Conservation (phyloP, 805 yeast genomes). For the Nakazawaea holstii region DNA sequence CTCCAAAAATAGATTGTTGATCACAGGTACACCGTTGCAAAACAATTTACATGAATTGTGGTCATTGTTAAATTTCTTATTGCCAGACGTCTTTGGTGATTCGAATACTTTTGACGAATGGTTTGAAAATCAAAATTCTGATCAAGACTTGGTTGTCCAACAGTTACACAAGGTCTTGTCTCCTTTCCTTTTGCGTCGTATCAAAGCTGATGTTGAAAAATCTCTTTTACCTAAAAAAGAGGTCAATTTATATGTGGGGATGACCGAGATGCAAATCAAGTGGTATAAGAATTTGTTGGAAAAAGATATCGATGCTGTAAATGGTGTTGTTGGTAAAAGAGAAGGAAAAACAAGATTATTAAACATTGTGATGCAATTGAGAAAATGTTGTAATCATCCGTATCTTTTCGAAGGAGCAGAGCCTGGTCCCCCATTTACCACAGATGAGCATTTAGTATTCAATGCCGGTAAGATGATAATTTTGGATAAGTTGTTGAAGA, state of each 20-base stretch:
- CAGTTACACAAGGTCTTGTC: slow-evolving; percentile 83
- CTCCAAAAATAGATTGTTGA: slow-evolving; percentile 76
- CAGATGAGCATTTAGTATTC: slow-evolving; percentile 88
- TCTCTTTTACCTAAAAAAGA: slow-evolving; percentile 88
- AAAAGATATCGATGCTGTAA: slow-evolving; percentile 93
- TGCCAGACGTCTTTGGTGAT: slow-evolving; percentile 95
- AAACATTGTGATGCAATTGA: slow-evolving; percentile 92
- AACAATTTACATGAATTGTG: slow-evolving; percentile 93
- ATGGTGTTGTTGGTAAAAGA: slow-evolving; percentile 90
- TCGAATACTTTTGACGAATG: slow-evolving; percentile 86
- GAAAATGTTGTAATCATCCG: slow-evolving; percentile 97
- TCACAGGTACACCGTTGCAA: slow-evolving; percentile 95
- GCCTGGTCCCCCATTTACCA: slow-evolving; percentile 96
- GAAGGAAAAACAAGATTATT: slow-evolving; percentile 88
- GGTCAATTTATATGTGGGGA: slow-evolving; percentile 82
- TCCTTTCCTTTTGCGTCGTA: slow-evolving; percentile 85
- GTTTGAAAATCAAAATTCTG: slow-evolving; percentile 60
- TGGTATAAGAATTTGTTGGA: slow-evolving; percentile 90
- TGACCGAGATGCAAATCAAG: slow-evolving; percentile 90
- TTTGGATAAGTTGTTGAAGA: slow-evolving; percentile 73
- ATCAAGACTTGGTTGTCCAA: slow-evolving; percentile 79
- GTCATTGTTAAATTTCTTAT: slow-evolving; percentile 85
- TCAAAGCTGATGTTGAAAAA: slow-evolving; percentile 90
- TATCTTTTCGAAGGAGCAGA: slow-evolving; percentile 98
- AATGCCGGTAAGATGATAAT: slow-evolving; percentile 91